A percentile compares a stretch with the other conserved stretches of the same genome.
Conservation (phyloP, 208 protist species). For the Trypanosoma congolense region DNA sequence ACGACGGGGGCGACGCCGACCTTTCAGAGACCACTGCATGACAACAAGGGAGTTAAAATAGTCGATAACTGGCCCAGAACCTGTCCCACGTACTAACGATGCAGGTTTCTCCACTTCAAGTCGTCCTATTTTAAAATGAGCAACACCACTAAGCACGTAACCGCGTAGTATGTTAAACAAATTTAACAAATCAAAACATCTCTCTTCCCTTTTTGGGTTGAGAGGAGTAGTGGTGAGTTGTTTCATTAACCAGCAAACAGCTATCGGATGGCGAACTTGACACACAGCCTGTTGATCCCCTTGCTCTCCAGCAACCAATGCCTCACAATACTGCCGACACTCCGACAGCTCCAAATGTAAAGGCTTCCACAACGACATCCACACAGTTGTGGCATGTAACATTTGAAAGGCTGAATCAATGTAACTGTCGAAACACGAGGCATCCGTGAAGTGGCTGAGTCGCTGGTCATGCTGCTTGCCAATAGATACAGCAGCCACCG, state of each 20-base stretch:
- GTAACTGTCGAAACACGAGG: neutral
- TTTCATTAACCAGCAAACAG: constrained; percentile 15
- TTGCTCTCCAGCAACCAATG: neutral
- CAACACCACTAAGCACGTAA: constrained; percentile 16
- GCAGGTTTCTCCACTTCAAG: neutral
- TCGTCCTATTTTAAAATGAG: constrained; percentile 1
- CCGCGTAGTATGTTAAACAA: constrained; percentile 16
- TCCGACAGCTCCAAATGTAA: constrained; percentile 17
- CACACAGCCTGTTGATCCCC: neutral
- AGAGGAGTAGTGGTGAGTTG: neutral
- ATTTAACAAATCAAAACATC: constrained; percentile 3
- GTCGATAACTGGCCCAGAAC: constrained; percentile 12
- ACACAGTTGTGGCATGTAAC: neutral
- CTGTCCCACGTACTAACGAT: constrained; percentile 10
- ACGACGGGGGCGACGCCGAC: neutral
- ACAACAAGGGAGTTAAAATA: constrained; percentile 9
- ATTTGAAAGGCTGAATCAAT: constrained; percentile 2
- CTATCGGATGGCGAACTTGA: constrained; percentile 13
- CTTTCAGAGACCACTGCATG: neutral
- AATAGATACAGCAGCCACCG: neutral
- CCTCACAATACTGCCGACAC: constrained; percentile 11
- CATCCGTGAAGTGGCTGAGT: neutral
- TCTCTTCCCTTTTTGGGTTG: neutral
- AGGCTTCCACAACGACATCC: constrained; percentile 20
- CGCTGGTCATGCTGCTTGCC: neutral